Conservation (phyloP, 176 grass and related monocot species). For the Dactylis glomerata region DNA sequence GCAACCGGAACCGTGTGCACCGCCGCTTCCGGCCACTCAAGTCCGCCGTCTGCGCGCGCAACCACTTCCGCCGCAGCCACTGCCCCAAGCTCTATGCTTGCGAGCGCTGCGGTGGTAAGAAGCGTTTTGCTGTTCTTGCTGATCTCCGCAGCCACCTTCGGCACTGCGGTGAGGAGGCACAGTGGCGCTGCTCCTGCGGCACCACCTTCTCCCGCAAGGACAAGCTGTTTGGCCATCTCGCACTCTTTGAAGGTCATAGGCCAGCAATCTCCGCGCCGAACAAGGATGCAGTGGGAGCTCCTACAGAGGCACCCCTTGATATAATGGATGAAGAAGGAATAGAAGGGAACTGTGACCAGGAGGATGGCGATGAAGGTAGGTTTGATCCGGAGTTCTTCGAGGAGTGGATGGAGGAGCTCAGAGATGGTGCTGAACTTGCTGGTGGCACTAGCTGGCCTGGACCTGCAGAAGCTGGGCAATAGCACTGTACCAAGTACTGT, state of each 20-base stretch:
- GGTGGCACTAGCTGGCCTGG: conserved; percentile 37
- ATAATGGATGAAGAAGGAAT: conserved; percentile 50
- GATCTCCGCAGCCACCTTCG: conserved; percentile 88
- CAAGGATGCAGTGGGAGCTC: conserved; percentile 25
- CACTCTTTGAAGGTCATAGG: conserved; percentile 90
- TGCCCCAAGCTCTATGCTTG: conserved; percentile 93
- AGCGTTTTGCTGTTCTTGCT: conserved; percentile 87
- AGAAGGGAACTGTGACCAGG: conserved; percentile 22
- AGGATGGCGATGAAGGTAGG: conserved; percentile 24
- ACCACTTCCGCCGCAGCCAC: conserved; percentile 95
- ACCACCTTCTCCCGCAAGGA: conserved; percentile 98
- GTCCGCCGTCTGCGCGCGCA: conserved; percentile 77
- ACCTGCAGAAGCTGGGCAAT: conserved; percentile 6
- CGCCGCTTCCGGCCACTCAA: conserved; percentile 92
- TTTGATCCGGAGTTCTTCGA: conserved; percentile 73
- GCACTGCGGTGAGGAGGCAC: conserved; percentile 77
- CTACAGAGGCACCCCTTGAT: conserved; percentile 13
- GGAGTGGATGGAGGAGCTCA: conserved; percentile 78
- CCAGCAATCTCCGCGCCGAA: conserved; percentile 42
- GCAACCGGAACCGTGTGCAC: conserved; percentile 81
- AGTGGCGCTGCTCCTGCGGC: conserved; percentile 95
- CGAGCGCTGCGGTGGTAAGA: conserved; percentile 70
- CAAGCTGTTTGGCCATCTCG: conserved; percentile 89
- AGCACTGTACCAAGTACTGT: not conserved
- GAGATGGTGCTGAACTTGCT: conserved; percentile 21